These are phyloP conservation scores for Neonectria sp. DNA, from an alignment of 2,329 filamentous ascomycete species.

Conservation along the genomic window DNA sequence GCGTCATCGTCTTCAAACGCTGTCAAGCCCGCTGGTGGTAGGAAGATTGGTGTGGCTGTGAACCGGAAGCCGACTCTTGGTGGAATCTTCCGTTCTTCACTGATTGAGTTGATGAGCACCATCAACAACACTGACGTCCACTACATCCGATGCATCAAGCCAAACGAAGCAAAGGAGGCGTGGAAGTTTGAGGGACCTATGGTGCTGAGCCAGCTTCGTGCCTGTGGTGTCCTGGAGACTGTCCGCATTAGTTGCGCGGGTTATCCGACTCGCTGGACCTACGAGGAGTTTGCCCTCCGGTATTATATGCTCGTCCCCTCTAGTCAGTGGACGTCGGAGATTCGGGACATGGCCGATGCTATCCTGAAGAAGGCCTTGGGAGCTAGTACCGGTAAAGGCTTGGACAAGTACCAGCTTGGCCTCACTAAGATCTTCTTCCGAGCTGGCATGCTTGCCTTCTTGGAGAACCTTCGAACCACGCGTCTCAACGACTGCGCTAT, in stretches of 20 bases:
- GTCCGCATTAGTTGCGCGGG: conserved; percentile 97
- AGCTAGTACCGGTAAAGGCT: conserved; percentile 78
- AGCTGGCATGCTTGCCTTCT: conserved; percentile 97
- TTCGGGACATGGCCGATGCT: conserved; percentile 92
- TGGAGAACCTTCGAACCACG: conserved; percentile 93
- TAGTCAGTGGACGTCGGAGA: conserved; percentile 91
- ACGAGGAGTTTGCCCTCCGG: conserved; percentile 96
- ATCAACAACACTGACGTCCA: conserved; percentile 99
- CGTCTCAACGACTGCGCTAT: conserved; percentile 94
- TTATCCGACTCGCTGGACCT: conserved; percentile 98
- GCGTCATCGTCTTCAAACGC: conserved; percentile 75
- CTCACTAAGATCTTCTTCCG: conserved; percentile 99
- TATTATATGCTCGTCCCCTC: conserved; percentile 99
- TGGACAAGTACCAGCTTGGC: conserved; percentile 97
- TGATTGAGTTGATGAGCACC: conserved; percentile 98
- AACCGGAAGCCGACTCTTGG: conserved; percentile 97
- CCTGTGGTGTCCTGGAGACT: conserved; percentile 98
- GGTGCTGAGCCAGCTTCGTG: conserved; percentile 96
- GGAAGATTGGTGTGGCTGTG: conserved; percentile 91
- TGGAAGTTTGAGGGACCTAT: conserved; percentile 99
- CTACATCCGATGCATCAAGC: conserved; percentile 99
- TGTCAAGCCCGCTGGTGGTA: conserved; percentile 85
- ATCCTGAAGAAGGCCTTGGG: conserved; percentile 92
- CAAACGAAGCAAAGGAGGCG: conserved; percentile 94
- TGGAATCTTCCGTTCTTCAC: conserved; percentile 97